Evolutionary conservation across 495 filamentous ascomycete species (phyloP), one percentile per base, ranked within the genome.

Genomic region (Podospora anserina): DNA sequence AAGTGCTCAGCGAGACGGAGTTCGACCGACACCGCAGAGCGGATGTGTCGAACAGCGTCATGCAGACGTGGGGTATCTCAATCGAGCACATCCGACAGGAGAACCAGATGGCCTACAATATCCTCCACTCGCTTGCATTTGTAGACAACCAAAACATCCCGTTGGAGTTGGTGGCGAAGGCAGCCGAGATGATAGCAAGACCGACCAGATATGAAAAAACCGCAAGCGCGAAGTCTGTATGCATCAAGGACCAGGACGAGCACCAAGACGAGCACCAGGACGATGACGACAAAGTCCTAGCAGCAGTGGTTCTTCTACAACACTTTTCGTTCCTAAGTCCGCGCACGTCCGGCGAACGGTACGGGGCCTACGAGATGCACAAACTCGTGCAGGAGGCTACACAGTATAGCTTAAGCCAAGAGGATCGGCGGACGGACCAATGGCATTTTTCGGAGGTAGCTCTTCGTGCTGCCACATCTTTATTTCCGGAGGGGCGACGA

Each of bases 301-400:
- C 18, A 34, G 69, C 58, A 53, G 59, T 66, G 23, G 65, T 61
- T 23, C 69, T 65, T 7, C 66, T 73, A 13, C 23, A 67, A 53
- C 66, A 73, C 28, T 73, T 73, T 53, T 71, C 71, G 9, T 68
- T 73, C 34, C 27, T 73, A 1, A 56, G 26, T 49, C 18, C 53
- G 18, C 69, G 69, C 15, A 34, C 15, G 34, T 59, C 27, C 4
- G 64, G 64, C 6, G 44, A 26, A 16, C 15, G 15, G 2, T 23
- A 61, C 11, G 54, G n/a, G 63, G 58, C 26, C 26, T 75, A 73
- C 53, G 71, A 70, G 27, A 75, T 75, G 68, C 71, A 75, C 30
- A 72, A 72, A 59, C 69, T 75, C 20, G 71, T 73, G 15, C 73
- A 75, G 9, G 73, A 75, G 59, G 73, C 71, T 53, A 69, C 62